Base-by-base conservation (phyloP, 2,329 filamentous ascomycete species). In the Cordyceps tenuipes region DNA sequence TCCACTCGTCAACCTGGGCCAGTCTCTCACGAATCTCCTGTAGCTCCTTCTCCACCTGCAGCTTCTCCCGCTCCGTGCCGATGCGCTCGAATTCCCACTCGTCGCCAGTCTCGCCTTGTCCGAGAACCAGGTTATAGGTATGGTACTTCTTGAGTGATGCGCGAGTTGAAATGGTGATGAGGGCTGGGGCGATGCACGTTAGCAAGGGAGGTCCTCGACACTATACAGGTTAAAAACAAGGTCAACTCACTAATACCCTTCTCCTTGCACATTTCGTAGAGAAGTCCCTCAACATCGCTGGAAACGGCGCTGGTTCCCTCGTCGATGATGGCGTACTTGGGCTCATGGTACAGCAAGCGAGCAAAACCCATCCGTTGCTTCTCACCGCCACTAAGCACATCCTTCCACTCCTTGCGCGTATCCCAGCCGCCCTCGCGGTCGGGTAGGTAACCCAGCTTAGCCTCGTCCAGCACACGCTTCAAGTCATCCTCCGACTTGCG, bases 341-440 rank as follows among this genome's bases (percentile, higher is more conserved):
- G 94, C 75, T 97, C 93, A 69, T 99, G 94, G 69, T 99, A 99
- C 46, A 97, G 77, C 54, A 99, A 73, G 49, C 94, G 80, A 4
- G 95, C 93, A 67, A 99, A 91, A 0, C 85, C 91, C 83, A 99
- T 90, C 23, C 94, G 82, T 76, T 99, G 94, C 77, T 99, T 99
- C 79, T 99, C 94, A 13, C 94, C 94, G 44, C 94, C 94, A 64
- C 88, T 93, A n/a, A 99, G 80, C 5, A 99, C 91, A 66, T 97
- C 93, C 75, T 97, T 97, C 94, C 94, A 99, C 70, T 96, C 92
- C 74, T 99, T 97, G 60, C 91, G 84, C 5, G 91, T 94, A 70
- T 99, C 91, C 91, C 91, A 97, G 15, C 94, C 94, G 44, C 94
- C 94, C 77, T 99, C 94, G 17, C 94, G 86, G 53, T 92, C 86